Evolutionary conservation across 2,329 filamentous ascomycete genomes (phyloP).

Genomic region (Aspergillus aculeatinus): DNA sequence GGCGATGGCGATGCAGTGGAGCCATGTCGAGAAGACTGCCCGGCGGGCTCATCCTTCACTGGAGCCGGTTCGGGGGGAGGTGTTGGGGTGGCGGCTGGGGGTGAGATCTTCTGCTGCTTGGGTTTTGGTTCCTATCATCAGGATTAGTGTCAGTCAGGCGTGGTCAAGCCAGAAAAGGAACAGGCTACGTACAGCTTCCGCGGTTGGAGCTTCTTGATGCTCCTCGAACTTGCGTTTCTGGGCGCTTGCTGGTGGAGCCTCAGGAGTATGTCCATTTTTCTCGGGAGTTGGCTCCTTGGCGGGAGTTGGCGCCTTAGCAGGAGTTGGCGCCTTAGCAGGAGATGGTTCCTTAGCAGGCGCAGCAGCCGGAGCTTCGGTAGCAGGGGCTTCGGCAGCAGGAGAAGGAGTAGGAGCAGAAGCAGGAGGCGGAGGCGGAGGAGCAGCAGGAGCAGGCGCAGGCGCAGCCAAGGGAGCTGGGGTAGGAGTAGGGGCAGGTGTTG

Average conservation of each 20-base stretch:
- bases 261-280: slow-evolving; percentile 28
- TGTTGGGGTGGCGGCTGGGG: slow-evolving; percentile 22
- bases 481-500: slow-evolving; percentile 25
- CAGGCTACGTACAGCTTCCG: slow-evolving; percentile 32
- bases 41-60: slow-evolving; percentile 34
- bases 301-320: no score
- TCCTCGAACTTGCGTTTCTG: slow-evolving; percentile 50
- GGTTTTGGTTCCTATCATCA: slow-evolving; percentile 38
- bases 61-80: slow-evolving; percentile 27
- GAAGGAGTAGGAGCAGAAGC: not conserved
- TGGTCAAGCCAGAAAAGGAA: not conserved
- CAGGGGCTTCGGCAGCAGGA: slow-evolving; percentile 21
- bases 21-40: slow-evolving; percentile 28
- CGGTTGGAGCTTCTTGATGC: slow-evolving; percentile 27
- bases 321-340: slow-evolving; percentile 13
- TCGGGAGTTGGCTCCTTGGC: slow-evolving; percentile 23
- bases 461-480: slow-evolving; percentile 21
- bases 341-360: slow-evolving; percentile 15
- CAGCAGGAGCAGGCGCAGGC: slow-evolving; percentile 22
- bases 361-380: slow-evolving; percentile 14
- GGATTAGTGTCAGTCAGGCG: slow-evolving; percentile 24
- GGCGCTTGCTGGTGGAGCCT: slow-evolving; percentile 28
- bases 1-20: slow-evolving; percentile 31
- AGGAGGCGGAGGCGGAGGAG: slow-evolving; percentile 5
- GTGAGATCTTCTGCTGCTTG: slow-evolving; percentile 43